Evolutionary conservation across 192 early-diverging fungal species (phyloP).

Genomic region (Dimargaris verticillata): DNA sequence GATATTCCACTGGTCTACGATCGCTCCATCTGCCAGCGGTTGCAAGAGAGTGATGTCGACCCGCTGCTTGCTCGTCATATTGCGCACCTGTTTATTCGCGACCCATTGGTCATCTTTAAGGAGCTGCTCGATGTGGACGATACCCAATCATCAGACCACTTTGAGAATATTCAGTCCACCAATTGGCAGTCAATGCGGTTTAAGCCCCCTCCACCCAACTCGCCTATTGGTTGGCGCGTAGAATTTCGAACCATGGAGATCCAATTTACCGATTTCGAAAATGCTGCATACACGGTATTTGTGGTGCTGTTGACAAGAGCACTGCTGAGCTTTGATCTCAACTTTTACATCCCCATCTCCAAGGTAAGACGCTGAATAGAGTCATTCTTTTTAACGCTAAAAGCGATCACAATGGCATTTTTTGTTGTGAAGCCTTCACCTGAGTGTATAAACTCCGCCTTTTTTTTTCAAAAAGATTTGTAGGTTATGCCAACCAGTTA

Average conservation of each 20-base stretch:
- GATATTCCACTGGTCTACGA: constrained; percentile 77
- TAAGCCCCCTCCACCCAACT: constrained; percentile 86
- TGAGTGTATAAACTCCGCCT: neutral
- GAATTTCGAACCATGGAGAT: constrained; percentile 96
- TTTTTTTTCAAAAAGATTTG: neutral
- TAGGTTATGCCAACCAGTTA: neutral
- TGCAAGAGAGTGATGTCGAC: constrained; percentile 68
- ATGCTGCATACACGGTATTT: constrained; percentile 89
- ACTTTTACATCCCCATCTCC: constrained; percentile 91
- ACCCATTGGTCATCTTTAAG: constrained; percentile 86
- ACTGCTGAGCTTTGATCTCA: constrained; percentile 73
- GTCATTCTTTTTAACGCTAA: no score
- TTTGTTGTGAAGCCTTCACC: neutral
- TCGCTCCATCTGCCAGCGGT: constrained; percentile 49
- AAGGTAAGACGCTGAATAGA: no score
- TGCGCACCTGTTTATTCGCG: constrained; percentile 93
- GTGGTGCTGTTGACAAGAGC: constrained; percentile 79
- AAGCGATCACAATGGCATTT: no score
- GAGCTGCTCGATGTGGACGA: constrained; percentile 83
- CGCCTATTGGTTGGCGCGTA: constrained; percentile 91
- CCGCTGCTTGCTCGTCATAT: constrained; percentile 78
- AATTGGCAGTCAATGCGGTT: constrained; percentile 99
- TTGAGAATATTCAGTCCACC: constrained; percentile 99
- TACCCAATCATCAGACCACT: constrained; percentile 74
- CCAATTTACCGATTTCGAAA: constrained; percentile 92